Evolutionary conservation across 257 asterid genomes (phyloP).

Genomic region (Gentiana dahurica): DNA sequence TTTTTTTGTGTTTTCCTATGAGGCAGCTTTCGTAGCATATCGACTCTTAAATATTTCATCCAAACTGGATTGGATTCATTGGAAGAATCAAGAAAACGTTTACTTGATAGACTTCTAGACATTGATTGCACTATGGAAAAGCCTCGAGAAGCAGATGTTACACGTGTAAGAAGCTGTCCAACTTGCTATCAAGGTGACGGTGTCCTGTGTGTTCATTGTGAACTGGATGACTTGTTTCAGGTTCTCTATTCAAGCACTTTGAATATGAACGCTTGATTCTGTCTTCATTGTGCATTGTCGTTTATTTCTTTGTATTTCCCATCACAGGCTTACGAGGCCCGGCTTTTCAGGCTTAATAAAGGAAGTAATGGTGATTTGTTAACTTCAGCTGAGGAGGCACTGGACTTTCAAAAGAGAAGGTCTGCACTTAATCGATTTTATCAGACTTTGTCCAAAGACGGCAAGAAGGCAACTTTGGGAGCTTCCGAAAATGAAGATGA

Average conservation of each 20-base stretch:
- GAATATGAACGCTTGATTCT: constrained; percentile 5
- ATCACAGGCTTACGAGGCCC: constrained; percentile 77
- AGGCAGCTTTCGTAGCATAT: constrained; percentile 73
- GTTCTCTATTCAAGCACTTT: constrained; percentile 28
- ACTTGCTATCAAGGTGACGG: constrained; percentile 73
- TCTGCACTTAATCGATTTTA: constrained; percentile 68
- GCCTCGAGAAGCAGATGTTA: constrained; percentile 74
- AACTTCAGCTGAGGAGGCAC: constrained; percentile 83
- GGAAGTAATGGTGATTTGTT: constrained; percentile 57
- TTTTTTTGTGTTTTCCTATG: constrained; percentile 9
- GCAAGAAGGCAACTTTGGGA: constrained; percentile 33
- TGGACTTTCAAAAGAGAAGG: constrained; percentile 66
- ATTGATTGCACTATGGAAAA: constrained; percentile 75
- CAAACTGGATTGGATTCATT: constrained; percentile 85
- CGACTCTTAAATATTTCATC: constrained; percentile 54
- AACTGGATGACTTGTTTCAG: constrained; percentile 93
- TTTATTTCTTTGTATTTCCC: constrained; percentile 7
- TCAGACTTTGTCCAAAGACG: constrained; percentile 57
- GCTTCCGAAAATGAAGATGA: constrained; percentile 33
- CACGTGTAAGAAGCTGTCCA: constrained; percentile 72
- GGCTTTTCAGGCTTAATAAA: constrained; percentile 79
- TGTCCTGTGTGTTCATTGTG: constrained; percentile 78
- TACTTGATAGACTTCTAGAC: constrained; percentile 66
- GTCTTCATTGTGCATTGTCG: constrained; percentile 6
- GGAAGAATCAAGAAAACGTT: constrained; percentile 62